These are phyloP conservation scores for Tricholoma sp. DNA, from an alignment of 768 basidiomycete genomes.

Conservation along the genomic window DNA sequence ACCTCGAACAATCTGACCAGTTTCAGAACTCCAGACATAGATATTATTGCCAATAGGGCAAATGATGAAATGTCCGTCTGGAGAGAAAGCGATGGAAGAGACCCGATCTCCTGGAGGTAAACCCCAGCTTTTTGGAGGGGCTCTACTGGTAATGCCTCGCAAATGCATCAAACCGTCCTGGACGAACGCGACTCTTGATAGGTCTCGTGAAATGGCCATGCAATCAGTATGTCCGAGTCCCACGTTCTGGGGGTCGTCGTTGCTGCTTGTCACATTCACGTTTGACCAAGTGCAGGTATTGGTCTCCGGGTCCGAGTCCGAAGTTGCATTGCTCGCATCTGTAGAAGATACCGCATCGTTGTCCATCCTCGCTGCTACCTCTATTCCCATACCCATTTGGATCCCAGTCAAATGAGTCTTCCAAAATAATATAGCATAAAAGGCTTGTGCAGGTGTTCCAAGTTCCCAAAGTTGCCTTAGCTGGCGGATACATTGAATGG, in stretches of 20 bases:
- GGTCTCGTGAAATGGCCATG: not conserved
- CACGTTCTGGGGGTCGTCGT: not conserved
- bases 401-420: not conserved
- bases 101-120: not conserved
- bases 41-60: too few species aligned
- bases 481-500: conserved; percentile 5
- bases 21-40: too few species aligned
- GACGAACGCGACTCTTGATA: not conserved
- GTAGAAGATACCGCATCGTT: not conserved
- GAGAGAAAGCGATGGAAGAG: not conserved
- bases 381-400: not conserved
- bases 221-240: not conserved
- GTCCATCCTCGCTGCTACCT: not conserved
- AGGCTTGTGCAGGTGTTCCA: not conserved
- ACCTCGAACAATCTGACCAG: too few species aligned
- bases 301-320: not conserved
- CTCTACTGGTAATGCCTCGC: not conserved
- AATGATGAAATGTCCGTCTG: too few species aligned
- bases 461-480: not conserved
- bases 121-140: not conserved
- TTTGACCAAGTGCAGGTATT: not conserved
- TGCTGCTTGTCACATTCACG: not conserved
- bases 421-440: not conserved
- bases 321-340: not conserved
- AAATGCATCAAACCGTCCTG: not conserved